Evolutionary conservation across 164 flowering plant genomes (phyloP).

Genomic region (Berberis vulgaris): DNA sequence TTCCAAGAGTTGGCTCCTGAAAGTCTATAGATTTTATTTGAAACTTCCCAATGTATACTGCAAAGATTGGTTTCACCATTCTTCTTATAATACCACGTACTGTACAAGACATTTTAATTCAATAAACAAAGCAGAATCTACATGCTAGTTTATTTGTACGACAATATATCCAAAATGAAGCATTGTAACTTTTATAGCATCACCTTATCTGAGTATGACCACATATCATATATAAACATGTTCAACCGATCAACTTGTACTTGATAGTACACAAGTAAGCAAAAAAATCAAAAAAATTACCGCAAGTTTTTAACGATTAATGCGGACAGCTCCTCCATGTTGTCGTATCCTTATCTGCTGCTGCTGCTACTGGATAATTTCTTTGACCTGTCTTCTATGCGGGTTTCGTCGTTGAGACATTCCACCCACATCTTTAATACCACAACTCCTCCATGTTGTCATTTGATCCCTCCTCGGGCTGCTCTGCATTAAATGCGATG

Average conservation of each 20-base stretch:
- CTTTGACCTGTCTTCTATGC: too few relatives aligned
- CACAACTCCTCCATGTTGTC: too few relatives aligned
- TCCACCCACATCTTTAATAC: too few relatives aligned
- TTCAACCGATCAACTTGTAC: conserved; percentile 88
- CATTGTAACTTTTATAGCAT: neutral
- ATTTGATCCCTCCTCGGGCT: too few relatives aligned
- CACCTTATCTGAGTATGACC: conserved; percentile 76
- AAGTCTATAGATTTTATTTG: conserved; percentile 53
- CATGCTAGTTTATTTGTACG: neutral
- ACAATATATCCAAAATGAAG: neutral
- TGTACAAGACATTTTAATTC: conserved; percentile 12
- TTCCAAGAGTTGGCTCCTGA: conserved; percentile 60
- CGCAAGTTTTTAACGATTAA: too few relatives aligned
- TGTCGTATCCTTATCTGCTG: too few relatives aligned
- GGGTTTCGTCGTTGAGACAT: too few relatives aligned
- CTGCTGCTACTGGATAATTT: too few relatives aligned
- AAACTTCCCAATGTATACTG: conserved; percentile 63
- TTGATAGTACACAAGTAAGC: neutral
- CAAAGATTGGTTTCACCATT: conserved; percentile 43
- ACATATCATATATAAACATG: conserved; percentile 52
- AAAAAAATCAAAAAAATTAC: too few relatives aligned
- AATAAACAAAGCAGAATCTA: neutral
- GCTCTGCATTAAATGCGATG: too few relatives aligned
- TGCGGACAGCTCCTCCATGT: too few relatives aligned
- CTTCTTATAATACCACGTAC: conserved; percentile 42